Conservation (phyloP, 2,329 filamentous ascomycete genomes). For the Epichloe sibirici region DNA sequence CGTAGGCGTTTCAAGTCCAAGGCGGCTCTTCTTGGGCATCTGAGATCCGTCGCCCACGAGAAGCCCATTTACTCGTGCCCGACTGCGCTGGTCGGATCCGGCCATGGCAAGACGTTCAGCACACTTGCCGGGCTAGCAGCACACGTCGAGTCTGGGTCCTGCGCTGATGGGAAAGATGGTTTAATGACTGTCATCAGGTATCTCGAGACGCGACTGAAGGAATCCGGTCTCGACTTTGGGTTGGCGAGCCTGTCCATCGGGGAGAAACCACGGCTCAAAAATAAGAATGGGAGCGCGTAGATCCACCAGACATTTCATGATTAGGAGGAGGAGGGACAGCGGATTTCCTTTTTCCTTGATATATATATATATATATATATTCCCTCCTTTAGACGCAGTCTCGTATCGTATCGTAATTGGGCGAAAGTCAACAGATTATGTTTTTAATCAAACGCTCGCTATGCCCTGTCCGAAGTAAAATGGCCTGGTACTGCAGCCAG, state of each 20-base stretch:
- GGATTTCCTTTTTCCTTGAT: too few species aligned
- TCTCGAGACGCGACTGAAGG: background rate
- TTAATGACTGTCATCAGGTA: background rate
- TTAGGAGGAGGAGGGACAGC: too few species aligned
- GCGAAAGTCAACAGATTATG: too few species aligned
- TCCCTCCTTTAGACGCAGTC: too few species aligned
- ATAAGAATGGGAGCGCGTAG: background rate
- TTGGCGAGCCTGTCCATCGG: background rate
- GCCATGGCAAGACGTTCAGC: conserved; percentile 2
- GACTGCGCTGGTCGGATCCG: background rate
- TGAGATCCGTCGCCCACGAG: background rate
- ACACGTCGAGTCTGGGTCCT: conserved; percentile 9
- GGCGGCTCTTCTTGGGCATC: background rate
- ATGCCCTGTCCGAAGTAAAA: background rate
- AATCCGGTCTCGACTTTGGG: background rate
- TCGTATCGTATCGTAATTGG: too few species aligned
- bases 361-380: too few species aligned
- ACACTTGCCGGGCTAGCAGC: conserved; percentile 7
- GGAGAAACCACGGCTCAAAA: background rate
- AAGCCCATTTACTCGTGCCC: conserved; percentile 1
- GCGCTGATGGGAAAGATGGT: conserved; percentile 1
- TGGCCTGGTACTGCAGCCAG: conserved; percentile 8
- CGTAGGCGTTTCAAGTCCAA: background rate
- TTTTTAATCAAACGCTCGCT: too few species aligned
- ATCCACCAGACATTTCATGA: too few species aligned